Percentiles rank a stretch among this genome's conserved stretches.
Evolutionary conservation across 2,329 filamentous ascomycete species (phyloP).

Genomic region (Aspergillus calidoustus): DNA sequence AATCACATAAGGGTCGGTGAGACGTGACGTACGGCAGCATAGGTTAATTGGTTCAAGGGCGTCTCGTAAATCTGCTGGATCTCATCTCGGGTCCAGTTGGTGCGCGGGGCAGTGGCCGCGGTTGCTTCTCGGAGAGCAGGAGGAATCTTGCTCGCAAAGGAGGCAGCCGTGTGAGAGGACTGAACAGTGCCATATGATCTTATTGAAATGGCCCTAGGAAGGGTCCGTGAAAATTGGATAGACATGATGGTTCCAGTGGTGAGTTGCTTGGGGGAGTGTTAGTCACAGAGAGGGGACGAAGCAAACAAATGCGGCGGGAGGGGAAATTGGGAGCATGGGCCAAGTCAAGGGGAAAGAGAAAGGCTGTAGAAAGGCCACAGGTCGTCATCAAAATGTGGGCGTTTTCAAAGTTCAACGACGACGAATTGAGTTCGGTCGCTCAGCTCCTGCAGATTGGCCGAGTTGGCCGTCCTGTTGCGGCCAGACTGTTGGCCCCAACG

Average conservation of each 20-base stretch:
- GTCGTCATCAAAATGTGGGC: conserved; percentile 6
- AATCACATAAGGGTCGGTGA: not conserved
- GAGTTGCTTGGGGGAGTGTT: conserved; percentile 3
- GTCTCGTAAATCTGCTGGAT: conserved; percentile 81
- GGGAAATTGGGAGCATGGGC: conserved; percentile 12
- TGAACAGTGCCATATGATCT: conserved; percentile 48
- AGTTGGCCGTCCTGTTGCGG: not conserved
- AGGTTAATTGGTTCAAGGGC: conserved; percentile 77
- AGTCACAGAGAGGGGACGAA: not conserved
- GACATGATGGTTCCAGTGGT: conserved; percentile 29
- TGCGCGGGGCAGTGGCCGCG: conserved; percentile 57
- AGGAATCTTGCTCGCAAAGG: conserved; percentile 38
- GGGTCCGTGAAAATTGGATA: conserved; percentile 33
- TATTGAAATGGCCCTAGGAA: conserved; percentile 34
- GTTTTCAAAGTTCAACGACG: not conserved
- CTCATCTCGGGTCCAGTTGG: conserved; percentile 80
- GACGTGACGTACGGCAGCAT: conserved; percentile 65
- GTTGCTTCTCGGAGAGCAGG: conserved; percentile 42
- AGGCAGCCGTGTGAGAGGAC: conserved; percentile 35
- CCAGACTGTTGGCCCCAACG: conserved; percentile 21
- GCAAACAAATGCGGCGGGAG: conserved; percentile 11
- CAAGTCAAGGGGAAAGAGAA: not conserved
- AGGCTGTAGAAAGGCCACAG: not conserved
- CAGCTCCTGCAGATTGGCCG: not conserved
- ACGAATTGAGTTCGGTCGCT: not conserved